Percentiles rank a stretch among this genome's conserved stretches.
Conservation (phyloP, 2,329 filamentous ascomycete species). For the Curvularia hawaiiensis region DNA sequence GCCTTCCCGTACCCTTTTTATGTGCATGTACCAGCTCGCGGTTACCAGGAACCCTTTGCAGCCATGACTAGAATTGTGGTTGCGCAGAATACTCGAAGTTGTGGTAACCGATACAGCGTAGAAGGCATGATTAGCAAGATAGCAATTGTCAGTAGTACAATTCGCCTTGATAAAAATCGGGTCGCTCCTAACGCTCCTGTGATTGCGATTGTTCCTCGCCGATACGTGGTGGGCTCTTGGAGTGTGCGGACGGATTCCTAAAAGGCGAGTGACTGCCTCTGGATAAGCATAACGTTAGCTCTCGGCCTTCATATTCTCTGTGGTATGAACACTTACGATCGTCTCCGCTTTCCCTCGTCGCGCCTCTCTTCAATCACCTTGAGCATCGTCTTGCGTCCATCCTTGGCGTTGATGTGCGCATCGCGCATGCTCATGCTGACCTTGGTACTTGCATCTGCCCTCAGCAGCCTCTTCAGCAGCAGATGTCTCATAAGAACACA, state of each 20-base stretch:
- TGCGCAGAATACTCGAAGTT: background rate
- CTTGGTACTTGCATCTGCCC: conserved; percentile 80
- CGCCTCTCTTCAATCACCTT: conserved; percentile 85
- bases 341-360: conserved; percentile 83
- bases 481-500: conserved; percentile 94
- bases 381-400: conserved; percentile 87
- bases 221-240: conserved; percentile 47
- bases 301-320: background rate
- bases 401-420: conserved; percentile 78
- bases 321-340: conserved; percentile 67
- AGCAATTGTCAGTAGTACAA: background rate
- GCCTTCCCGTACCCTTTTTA: background rate
- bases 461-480: conserved; percentile 81
- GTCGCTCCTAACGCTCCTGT: conserved; percentile 12
- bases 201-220: conserved; percentile 42
- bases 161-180: background rate
- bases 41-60: background rate
- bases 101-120: background rate
- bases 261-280: conserved; percentile 45
- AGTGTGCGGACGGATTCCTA: conserved; percentile 35
- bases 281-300: background rate
- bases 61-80: background rate
- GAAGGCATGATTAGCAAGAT: background rate
- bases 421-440: conserved; percentile 93
- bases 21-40: background rate